Evolutionary conservation across 805 yeast genomes (phyloP), one percentile per base, ranked within the genome.

Genomic region (Wickerhamomyces xylosicus): DNA sequence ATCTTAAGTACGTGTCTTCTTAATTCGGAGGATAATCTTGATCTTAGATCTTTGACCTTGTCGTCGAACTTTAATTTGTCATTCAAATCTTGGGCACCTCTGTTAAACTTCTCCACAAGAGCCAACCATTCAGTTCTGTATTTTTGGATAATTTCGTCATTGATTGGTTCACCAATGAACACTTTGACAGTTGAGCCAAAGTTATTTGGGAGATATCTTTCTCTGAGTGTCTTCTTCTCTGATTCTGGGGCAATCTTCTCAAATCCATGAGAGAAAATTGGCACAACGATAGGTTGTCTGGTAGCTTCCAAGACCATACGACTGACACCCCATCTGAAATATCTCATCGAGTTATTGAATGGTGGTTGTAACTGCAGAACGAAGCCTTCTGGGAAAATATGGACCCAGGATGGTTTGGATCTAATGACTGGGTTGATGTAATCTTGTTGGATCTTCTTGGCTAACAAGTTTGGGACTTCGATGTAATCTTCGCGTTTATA

Each of bases 281-380:
- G 97, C 14, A 92, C 76, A 14, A 90, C 74, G 1, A 89, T 75
- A 0, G 98, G 97, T 0, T 90, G 77, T 42, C 73, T 71, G 0
- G 90, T 78, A 9, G 94, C 67, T 57, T 90, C 98, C 40, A 92
- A 61, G 5, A 92, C 69, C 48, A 89, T 56, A 47, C 98, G 69
- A 2, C 95, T 74, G 1, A 87, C 78, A 0, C 98, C 98, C 97
- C 97, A 90, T 54, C 85, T 81, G 67, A 92, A 90, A 59, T 85
- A 90, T 45, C 96, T 67, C 92, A 92, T 85, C 3, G 97, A 86
- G 47, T 85, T 83, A 37, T 72, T 67, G 54, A 75, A 77, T 0
- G 96, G 96, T 28, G 80, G 78, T 43, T 78, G 71, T 36, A 85
- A 57, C 57, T 92, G 98, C 38, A 90, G 72, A 4, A 90, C 97